Conservation (phyloP, 1,284 basidiomycete genomes). For the Tranzscheliella williamsii region DNA sequence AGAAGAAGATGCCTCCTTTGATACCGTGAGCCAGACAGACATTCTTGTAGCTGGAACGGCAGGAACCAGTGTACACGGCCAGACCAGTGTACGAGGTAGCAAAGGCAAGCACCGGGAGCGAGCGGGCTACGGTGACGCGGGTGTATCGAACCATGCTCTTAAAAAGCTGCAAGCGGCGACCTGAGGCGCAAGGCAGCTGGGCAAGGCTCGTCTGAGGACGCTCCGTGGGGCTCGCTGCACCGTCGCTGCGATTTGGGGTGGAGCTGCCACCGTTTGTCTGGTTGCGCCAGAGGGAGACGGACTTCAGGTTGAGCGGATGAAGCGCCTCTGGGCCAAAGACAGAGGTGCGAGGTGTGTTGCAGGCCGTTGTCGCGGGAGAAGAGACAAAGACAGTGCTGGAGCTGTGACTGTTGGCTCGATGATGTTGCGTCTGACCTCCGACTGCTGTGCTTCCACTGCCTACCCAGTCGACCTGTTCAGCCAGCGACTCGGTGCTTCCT, state of each 20-base stretch:
- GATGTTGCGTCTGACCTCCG: not conserved
- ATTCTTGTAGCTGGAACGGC: slow-evolving; percentile 68
- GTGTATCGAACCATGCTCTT: slow-evolving; percentile 20
- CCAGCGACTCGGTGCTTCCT: slow-evolving; percentile 18
- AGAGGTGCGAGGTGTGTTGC: slow-evolving; percentile 37
- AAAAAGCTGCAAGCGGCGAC: slow-evolving; percentile 7
- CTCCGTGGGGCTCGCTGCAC: not conserved
- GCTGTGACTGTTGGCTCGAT: not conserved
- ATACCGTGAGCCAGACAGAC: slow-evolving; percentile 89
- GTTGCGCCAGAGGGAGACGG: slow-evolving; percentile 22
- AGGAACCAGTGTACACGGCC: slow-evolving; percentile 79
- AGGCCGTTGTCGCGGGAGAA: slow-evolving; percentile 35
- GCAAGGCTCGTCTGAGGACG: not conserved
- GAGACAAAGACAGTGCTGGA: slow-evolving; percentile 6
- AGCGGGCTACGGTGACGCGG: slow-evolving; percentile 65
- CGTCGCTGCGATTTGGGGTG: not conserved
- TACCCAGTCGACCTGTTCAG: slow-evolving; percentile 16
- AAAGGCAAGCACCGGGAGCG: slow-evolving; percentile 72
- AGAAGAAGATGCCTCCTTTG: slow-evolving; percentile 67
- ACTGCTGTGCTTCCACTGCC: slow-evolving; percentile 28
- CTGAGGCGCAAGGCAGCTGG: slow-evolving; percentile 7
- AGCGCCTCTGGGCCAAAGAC: slow-evolving; percentile 14
- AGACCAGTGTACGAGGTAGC: slow-evolving; percentile 71
- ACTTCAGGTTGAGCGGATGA: slow-evolving; percentile 8
- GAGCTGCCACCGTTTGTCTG: slow-evolving; percentile 2